A percentile compares a stretch with the other conserved stretches of the same genome.
Evolutionary conservation across 2,329 filamentous ascomycete species (phyloP).

Genomic region (Cladophialophora psammophila): DNA sequence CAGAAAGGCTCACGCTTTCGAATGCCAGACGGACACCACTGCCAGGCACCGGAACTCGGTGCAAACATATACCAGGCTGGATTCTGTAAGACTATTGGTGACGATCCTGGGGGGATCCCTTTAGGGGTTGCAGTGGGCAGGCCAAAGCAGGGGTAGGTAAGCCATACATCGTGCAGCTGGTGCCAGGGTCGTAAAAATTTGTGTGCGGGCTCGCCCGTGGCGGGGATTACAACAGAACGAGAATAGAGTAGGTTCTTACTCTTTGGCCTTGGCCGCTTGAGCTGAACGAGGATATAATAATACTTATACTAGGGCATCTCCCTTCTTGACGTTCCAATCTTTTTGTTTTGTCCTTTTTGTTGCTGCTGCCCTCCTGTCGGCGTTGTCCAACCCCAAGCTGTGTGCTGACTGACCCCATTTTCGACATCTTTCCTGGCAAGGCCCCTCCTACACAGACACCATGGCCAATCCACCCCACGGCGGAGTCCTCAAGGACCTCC

Average conservation of each 20-base stretch:
- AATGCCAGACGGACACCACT: constrained; percentile 15
- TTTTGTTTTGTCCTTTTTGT: constrained; percentile 8
- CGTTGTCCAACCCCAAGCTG: neutral
- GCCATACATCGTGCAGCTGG: neutral
- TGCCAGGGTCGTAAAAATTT: constrained; percentile 11
- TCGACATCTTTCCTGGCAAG: neutral
- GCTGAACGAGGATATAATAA: constrained; percentile 1
- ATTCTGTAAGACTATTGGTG: neutral
- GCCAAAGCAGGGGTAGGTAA: neutral
- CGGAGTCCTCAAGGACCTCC: constrained; percentile 96
- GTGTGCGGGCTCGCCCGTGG: constrained; percentile 10
- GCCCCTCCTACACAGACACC: neutral
- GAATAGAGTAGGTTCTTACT: constrained; percentile 16
- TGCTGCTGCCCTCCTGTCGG: neutral
- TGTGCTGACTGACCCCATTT: neutral
- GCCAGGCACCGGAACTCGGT: constrained; percentile 31
- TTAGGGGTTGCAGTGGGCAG: neutral
- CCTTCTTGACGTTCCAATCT: neutral
- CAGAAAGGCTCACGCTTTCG: neutral
- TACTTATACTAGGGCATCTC: constrained; percentile 13
- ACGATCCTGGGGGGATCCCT: neutral
- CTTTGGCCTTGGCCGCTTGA: constrained; percentile 11
- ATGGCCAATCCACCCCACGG: constrained; percentile 74
- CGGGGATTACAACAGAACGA: constrained; percentile 22
- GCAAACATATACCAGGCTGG: neutral